A percentile compares a stretch with the other conserved stretches of the same genome.
phyloP scores from a whole-genome alignment of 208 protist species.

The Trypanosoma scelopori region DNA sequence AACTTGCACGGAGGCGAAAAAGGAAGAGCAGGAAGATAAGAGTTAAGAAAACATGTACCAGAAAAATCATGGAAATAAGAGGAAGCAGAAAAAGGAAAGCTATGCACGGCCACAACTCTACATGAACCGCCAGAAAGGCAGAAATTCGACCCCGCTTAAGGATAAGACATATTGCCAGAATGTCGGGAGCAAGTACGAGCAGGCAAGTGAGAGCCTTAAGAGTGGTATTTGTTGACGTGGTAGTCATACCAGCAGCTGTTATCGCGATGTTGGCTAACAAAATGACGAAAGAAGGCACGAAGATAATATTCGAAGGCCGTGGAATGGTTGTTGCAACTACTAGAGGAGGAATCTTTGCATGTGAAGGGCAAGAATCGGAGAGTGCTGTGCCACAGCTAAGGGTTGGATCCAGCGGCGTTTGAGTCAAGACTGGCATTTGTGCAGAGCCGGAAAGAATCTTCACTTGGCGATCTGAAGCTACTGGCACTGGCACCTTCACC shows the following conservation, averaged over 20 bases:
- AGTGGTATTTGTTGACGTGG: constrained; percentile 29
- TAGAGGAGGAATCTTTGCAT: constrained; percentile 24
- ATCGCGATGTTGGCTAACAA: constrained; percentile 63
- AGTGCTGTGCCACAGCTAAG: constrained; percentile 35
- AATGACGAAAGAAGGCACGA: constrained; percentile 45
- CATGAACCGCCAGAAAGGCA: constrained; percentile 52
- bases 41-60: constrained; percentile 58
- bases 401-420: constrained; percentile 21
- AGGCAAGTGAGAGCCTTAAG: constrained; percentile 45
- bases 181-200: constrained; percentile 49
- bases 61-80: constrained; percentile 56
- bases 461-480: constrained; percentile 34
- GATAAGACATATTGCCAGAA: constrained; percentile 44
- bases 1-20: constrained; percentile 52
- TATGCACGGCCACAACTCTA: constrained; percentile 58
- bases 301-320: constrained; percentile 34
- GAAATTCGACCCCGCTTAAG: constrained; percentile 48
- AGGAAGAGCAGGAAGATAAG: constrained; percentile 61
- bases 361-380: constrained; percentile 5
- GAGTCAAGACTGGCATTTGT: constrained; percentile 18
- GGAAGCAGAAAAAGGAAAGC: constrained; percentile 56
- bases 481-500: constrained; percentile 43
- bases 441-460: constrained; percentile 59
- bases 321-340: constrained; percentile 52
- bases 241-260: constrained; percentile 42